A percentile compares a stretch with the other conserved stretches of the same genome.
Evolutionary conservation across 805 yeast genomes (phyloP).

Genomic region (Barnettozyma californica): DNA sequence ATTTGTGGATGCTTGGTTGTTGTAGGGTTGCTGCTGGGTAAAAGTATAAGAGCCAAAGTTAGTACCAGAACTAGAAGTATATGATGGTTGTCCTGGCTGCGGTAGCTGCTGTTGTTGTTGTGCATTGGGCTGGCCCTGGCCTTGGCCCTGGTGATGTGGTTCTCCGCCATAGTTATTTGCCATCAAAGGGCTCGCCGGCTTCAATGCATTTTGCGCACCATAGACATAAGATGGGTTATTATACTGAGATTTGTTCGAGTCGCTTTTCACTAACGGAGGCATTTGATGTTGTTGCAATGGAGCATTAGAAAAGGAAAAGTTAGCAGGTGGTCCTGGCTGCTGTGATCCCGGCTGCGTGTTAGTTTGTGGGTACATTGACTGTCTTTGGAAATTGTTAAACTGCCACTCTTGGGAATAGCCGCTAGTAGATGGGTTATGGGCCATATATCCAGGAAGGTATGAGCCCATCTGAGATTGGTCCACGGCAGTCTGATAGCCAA

Average conservation of each 20-base stretch:
- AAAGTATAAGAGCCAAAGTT: background rate
- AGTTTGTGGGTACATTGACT: constrained; percentile 6
- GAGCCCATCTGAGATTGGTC: constrained; percentile 9
- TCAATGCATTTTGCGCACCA: constrained; percentile 1
- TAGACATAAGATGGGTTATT: constrained; percentile 7
- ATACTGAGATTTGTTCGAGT: constrained; percentile 1
- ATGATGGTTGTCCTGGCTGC: constrained; percentile 2
- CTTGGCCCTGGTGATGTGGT: background rate
- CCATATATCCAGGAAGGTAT: constrained; percentile 4
- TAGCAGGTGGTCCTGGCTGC: constrained; percentile 8
- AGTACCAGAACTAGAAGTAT: background rate
- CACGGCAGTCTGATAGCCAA: constrained; percentile 9
- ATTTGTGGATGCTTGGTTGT: background rate
- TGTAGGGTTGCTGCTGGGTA: background rate
- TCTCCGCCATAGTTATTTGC: background rate
- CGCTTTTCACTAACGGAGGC: constrained; percentile 3
- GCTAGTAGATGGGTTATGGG: constrained; percentile 1
- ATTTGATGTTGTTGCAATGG: constrained; percentile 2
- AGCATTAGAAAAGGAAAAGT: background rate
- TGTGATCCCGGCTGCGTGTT: background rate
- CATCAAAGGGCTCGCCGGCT: constrained; percentile 2
- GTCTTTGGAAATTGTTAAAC: constrained; percentile 5
- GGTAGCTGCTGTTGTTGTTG: constrained; percentile 2
- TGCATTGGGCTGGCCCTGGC: background rate
- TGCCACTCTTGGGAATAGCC: constrained; percentile 12